Percentiles rank a stretch among this genome's conserved stretches.
These are phyloP conservation scores for Nemania abortiva DNA, from an alignment of 2,329 filamentous ascomycete genomes.

Conservation along the genomic window DNA sequence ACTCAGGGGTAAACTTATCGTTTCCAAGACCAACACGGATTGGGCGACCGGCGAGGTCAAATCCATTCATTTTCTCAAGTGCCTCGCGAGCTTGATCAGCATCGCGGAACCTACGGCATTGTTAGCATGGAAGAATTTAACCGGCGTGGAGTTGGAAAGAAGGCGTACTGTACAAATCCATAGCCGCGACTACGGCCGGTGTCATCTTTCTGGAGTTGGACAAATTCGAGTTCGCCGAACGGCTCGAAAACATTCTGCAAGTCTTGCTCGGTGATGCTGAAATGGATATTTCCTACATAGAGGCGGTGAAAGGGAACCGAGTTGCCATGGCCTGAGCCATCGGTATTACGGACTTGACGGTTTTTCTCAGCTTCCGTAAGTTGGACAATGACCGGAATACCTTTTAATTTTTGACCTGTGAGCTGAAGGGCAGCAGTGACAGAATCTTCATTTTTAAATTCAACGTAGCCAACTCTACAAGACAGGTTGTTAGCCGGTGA, in stretches of 20 bases:
- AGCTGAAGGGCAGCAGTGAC: conserved; percentile 94
- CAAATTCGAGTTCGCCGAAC: conserved; percentile 97
- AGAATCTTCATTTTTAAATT: conserved; percentile 96
- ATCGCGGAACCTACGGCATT: conserved; percentile 78
- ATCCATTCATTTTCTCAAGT: conserved; percentile 99
- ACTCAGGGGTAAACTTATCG: conserved; percentile 99
- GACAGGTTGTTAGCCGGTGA: conserved; percentile 50
- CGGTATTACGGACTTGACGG: conserved; percentile 88
- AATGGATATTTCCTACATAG: conserved; percentile 99
- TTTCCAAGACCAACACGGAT: conserved; percentile 99
- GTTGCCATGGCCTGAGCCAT: conserved; percentile 77
- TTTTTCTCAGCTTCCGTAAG: conserved; percentile 99
- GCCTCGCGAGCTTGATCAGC: conserved; percentile 92
- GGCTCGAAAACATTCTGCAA: conserved; percentile 96
- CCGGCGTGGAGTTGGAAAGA: too few relatives aligned
- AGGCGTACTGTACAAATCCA: conserved; percentile 95
- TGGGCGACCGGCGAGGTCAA: conserved; percentile 95
- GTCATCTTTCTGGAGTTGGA: conserved; percentile 97
- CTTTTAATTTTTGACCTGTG: conserved; percentile 97
- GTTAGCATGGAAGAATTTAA: conserved; percentile 52
- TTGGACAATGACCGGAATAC: conserved; percentile 98
- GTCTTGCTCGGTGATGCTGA: conserved; percentile 97
- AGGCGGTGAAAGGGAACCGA: conserved; percentile 96
- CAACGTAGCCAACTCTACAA: conserved; percentile 94
- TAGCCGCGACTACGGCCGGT: conserved; percentile 91